Evolutionary conservation across 2,329 filamentous ascomycete species (phyloP).

Genomic region (Claviceps quebecensis): DNA sequence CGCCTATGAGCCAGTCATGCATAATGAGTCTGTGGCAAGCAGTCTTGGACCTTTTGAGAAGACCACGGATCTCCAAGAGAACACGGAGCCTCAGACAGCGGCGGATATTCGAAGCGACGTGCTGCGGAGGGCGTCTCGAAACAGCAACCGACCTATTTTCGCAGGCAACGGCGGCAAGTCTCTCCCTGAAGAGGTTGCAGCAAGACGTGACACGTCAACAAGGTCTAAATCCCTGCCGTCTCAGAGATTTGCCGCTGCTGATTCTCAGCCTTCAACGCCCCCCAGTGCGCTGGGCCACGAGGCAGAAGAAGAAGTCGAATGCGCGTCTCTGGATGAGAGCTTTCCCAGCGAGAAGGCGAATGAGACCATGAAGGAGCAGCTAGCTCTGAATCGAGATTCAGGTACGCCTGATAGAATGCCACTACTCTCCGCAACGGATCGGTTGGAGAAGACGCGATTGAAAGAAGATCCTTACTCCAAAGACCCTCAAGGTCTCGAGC

Average conservation of each 20-base stretch:
- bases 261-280: neutral
- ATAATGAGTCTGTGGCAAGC: slow-evolving; percentile 22
- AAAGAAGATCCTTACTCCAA: slow-evolving; percentile 28
- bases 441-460: slow-evolving; percentile 6
- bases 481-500: slow-evolving; percentile 33
- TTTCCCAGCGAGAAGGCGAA: slow-evolving; percentile 18
- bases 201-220: slow-evolving; percentile 24
- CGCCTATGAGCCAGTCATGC: slow-evolving; percentile 22
- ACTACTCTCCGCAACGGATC: slow-evolving; percentile 3
- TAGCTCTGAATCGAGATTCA: slow-evolving; percentile 16
- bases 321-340: slow-evolving; percentile 27
- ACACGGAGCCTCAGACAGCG: slow-evolving; percentile 15
- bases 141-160: slow-evolving; percentile 13
- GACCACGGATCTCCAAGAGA: slow-evolving; percentile 1
- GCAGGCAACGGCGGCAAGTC: slow-evolving; percentile 36
- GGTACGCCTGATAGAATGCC: neutral
- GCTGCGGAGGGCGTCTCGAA: slow-evolving; percentile 14
- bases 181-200: slow-evolving; percentile 37
- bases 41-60: slow-evolving; percentile 25
- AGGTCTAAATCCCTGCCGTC: slow-evolving; percentile 13
- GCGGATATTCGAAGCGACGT: slow-evolving; percentile 19
- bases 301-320: slow-evolving; percentile 16
- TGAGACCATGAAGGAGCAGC: slow-evolving; percentile 13
- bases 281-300: neutral
- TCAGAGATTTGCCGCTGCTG: slow-evolving; percentile 9